Evolutionary conservation across 2,329 filamentous ascomycete species (phyloP).

Genomic region (Trichoderma sp.): DNA sequence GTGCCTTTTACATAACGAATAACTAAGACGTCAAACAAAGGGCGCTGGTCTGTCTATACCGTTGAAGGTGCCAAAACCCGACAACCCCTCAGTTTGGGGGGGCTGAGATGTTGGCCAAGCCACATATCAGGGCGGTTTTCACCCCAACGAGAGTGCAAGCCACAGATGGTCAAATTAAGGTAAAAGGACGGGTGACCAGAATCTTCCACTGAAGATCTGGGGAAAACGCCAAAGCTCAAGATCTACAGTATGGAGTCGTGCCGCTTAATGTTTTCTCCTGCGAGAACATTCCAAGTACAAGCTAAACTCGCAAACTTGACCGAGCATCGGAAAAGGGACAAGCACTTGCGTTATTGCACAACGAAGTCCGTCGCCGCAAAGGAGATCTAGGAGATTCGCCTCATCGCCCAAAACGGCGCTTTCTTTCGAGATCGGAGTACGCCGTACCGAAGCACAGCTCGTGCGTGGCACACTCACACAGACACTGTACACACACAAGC

Average conservation of each 20-base stretch:
- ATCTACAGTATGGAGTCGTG: not conserved
- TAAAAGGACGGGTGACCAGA: not conserved
- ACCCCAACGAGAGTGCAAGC: not conserved
- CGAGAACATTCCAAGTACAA: not conserved
- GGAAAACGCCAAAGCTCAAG: not conserved
- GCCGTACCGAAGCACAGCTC: not conserved
- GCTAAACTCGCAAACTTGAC: not conserved
- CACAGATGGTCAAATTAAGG: constrained; percentile 7
- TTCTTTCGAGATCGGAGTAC: constrained; percentile 11
- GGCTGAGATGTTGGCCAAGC: not conserved
- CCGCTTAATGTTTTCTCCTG: not conserved
- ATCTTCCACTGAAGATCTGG: constrained; percentile 8
- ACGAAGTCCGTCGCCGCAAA: not conserved
- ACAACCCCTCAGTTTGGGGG: not conserved
- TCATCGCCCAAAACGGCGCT: not conserved
- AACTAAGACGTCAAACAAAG: not conserved
- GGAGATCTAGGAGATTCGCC: not conserved
- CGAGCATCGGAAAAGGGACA: not conserved
- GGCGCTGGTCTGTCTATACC: not conserved
- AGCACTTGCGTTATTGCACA: not conserved
- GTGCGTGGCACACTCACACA: not conserved
- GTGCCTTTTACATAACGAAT: not conserved
- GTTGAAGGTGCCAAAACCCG: not conserved
- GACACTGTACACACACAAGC: not conserved
- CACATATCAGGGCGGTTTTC: not conserved